These are phyloP conservation scores for Claviceps pazoutovae DNA, from an alignment of 2,329 filamentous ascomycete genomes.

Conservation along the genomic window DNA sequence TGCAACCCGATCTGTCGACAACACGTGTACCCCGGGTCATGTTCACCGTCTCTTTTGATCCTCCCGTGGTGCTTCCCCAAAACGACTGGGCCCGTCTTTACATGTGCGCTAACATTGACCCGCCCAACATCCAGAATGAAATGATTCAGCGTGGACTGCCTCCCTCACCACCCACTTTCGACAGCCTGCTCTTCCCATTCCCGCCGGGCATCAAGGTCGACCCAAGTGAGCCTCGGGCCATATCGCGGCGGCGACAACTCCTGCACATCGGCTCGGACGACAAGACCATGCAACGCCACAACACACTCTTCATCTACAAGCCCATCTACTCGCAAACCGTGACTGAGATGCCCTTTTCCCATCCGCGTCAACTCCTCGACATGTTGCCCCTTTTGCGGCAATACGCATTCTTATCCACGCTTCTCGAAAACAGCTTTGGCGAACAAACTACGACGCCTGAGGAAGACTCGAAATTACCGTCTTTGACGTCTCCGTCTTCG, in stretches of 20 bases:
- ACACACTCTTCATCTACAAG: slow-evolving; percentile 57
- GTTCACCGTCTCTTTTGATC: slow-evolving; percentile 62
- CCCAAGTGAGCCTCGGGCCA: slow-evolving; percentile 42
- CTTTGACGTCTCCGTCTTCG: not conserved
- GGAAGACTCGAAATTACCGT: not conserved
- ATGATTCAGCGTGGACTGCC: slow-evolving; percentile 15
- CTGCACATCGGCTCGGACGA: slow-evolving; percentile 27
- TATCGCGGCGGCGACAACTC: slow-evolving; percentile 35
- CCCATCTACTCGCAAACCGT: slow-evolving; percentile 56
- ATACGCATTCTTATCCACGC: slow-evolving; percentile 54
- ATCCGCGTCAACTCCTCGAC: slow-evolving; percentile 61
- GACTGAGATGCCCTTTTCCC: slow-evolving; percentile 58
- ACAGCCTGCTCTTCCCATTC: slow-evolving; percentile 43
- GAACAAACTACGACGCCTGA: slow-evolving; percentile 15
- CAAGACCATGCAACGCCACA: slow-evolving; percentile 31
- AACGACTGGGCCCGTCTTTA: slow-evolving; percentile 49
- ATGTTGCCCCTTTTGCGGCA: slow-evolving; percentile 64
- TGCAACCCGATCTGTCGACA: slow-evolving; percentile 30
- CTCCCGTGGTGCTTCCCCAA: slow-evolving; percentile 56
- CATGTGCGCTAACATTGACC: slow-evolving; percentile 35
- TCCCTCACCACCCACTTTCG: slow-evolving; percentile 33
- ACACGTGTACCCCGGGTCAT: slow-evolving; percentile 54
- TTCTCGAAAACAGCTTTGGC: slow-evolving; percentile 50
- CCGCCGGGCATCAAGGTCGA: slow-evolving; percentile 34
- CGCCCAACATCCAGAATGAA: slow-evolving; percentile 22